Conservation (phyloP, 208 protist species). For the Trypanosoma vivax region DNA sequence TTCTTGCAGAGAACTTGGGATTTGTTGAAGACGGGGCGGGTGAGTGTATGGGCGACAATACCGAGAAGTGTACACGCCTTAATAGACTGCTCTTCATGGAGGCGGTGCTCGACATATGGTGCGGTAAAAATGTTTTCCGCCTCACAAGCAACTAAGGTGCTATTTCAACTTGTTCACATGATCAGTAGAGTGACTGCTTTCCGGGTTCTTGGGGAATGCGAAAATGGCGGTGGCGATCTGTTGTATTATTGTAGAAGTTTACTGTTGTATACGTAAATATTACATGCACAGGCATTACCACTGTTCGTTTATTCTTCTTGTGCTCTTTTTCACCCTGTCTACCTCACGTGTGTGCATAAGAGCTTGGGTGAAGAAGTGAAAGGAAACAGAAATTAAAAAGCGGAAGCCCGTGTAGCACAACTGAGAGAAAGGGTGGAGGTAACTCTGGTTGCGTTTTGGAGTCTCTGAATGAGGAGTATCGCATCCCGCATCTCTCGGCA, state of each 20-base stretch:
- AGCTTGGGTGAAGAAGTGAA: neutral
- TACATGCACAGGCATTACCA: neutral
- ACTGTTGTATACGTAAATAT: neutral
- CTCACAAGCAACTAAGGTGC: neutral
- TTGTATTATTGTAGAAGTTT: no score
- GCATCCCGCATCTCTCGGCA: neutral
- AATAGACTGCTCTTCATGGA: conserved; percentile 29
- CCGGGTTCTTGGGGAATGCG: no score
- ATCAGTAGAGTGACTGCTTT: no score
- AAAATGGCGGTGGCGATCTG: no score
- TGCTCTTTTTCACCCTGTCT: neutral
- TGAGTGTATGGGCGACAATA: neutral
- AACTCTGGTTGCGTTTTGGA: neutral
- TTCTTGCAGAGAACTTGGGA: no score
- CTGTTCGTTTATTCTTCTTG: neutral
- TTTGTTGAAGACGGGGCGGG: no score
- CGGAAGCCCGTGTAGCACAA: neutral
- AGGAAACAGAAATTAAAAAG: neutral
- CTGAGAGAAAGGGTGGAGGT: neutral
- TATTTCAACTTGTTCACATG: neutral
- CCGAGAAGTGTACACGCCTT: conserved; percentile 3
- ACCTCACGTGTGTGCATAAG: neutral
- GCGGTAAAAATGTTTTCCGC: conserved; percentile 48
- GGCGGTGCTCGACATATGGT: conserved; percentile 36
- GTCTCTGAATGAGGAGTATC: conserved; percentile 10